A percentile compares a stretch with the other conserved stretches of the same genome.
phyloP scores from a whole-genome alignment of 768 basidiomycete species.

The Thelephora ganbajun region DNA sequence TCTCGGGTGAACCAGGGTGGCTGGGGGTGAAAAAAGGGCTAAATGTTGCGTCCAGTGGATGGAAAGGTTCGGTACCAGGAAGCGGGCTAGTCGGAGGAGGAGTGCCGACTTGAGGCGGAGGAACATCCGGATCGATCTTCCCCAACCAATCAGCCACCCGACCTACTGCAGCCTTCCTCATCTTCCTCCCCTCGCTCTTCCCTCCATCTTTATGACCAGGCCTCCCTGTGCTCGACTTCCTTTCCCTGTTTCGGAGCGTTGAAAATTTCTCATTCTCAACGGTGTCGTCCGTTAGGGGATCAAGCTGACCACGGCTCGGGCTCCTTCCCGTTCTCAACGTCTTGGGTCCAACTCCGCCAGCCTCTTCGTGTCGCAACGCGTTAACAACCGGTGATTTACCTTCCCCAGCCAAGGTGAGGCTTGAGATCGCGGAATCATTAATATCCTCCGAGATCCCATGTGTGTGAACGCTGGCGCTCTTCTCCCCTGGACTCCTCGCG shows the following conservation, averaged over 20 bases:
- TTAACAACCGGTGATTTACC: slow-evolving; percentile 8
- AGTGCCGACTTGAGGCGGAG: slow-evolving; percentile 26
- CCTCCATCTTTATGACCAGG: background rate
- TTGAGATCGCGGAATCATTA: slow-evolving; percentile 35
- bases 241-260: slow-evolving; percentile 11
- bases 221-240: slow-evolving; percentile 15
- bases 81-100: slow-evolving; percentile 8
- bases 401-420: slow-evolving; percentile 25
- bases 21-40: background rate
- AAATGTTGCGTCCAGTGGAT: background rate
- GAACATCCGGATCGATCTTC: slow-evolving; percentile 41
- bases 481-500: background rate
- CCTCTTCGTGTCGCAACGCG: slow-evolving; percentile 9
- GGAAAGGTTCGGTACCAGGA: background rate
- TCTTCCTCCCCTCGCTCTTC: slow-evolving; percentile 16
- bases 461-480: too few relatives aligned
- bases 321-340: slow-evolving; percentile 3
- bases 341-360: slow-evolving; percentile 3
- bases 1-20: background rate
- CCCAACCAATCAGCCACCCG: slow-evolving; percentile 72
- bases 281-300: background rate
- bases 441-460: slow-evolving; percentile 10
- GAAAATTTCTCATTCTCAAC: slow-evolving; percentile 1
- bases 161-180: slow-evolving; percentile 43
- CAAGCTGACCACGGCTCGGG: slow-evolving; percentile 1